Base-by-base conservation (phyloP, 1,139 yeast species). In the Yamadazyma friedrichii region DNA sequence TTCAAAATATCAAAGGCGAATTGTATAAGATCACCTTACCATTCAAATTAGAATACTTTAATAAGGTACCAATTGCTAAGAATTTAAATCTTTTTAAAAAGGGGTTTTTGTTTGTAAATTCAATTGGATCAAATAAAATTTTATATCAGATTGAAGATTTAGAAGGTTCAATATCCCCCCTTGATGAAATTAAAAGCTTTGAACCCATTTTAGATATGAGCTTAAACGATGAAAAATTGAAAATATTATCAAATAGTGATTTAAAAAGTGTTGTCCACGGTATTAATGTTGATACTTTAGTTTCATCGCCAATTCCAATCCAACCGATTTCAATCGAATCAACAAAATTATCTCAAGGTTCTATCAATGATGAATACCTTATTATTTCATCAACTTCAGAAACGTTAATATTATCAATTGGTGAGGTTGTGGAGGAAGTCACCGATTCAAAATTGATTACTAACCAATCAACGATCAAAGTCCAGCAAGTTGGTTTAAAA, bases 381-480 rank as follows among this genome's bases (percentile, higher is more conserved):
- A 80, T 88, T 1, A 65, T 88, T 8, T 73, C 94, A 0, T 86
- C 88, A 42, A 59, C 76, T 2, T 77, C 81, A 37, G 78, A 83
- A 9, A 88, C 97, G 0, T 65, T 87, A 41, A 87, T 89, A 1
- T 64, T 93, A 16, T 76, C 87, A 1, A 82, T 88, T 40, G 91
- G 89, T 3, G 95, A 86, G 45, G 82, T 79, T 1, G 88, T 88
- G 4, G 89, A 84, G 48, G 93, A 87, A 53, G 87, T 84, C 4
- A 67, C 74, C 3, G 84, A 84, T 47, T 80, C 93, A 0, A 80
- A 84, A 2, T 71, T 88, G 20, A 61, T 75, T 1, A 54, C 71
- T 1, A 70, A 75, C 29, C 81, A 79, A 29, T 72, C 78, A 2
- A 88, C 98, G 0, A 53, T 91, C 3, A 78, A 77, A 1, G 83